These are phyloP conservation scores for Astrephomene gubernaculifera DNA, from an alignment of 139 green algal species.

Conservation along the genomic window DNA sequence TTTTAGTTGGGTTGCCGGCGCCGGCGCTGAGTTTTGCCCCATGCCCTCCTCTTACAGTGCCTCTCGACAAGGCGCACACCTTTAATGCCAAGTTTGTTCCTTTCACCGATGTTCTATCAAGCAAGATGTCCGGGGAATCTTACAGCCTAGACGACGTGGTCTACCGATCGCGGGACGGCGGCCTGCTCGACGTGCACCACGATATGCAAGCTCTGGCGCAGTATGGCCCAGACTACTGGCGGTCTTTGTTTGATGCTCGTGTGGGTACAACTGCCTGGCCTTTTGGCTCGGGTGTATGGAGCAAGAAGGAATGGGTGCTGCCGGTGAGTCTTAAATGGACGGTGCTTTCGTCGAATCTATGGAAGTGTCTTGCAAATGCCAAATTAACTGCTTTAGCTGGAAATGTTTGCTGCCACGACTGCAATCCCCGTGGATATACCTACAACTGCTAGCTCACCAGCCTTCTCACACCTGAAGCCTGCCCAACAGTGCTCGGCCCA, in stretches of 20 bases:
- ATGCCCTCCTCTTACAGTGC: slow-evolving; percentile 21
- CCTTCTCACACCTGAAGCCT: too few species aligned
- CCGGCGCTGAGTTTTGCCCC: neutral
- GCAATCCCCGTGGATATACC: too few species aligned
- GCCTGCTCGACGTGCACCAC: slow-evolving; percentile 96
- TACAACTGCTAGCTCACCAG: too few species aligned
- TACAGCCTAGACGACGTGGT: slow-evolving; percentile 97
- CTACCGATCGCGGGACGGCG: slow-evolving; percentile 87
- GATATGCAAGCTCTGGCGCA: slow-evolving; percentile 92
- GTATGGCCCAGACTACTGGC: slow-evolving; percentile 95
- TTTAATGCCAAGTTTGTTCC: slow-evolving; percentile 96
- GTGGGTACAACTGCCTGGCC: slow-evolving; percentile 95
- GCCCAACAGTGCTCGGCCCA: too few species aligned
- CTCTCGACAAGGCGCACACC: slow-evolving; percentile 43
- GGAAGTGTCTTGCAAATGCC: too few species aligned
- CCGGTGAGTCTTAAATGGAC: slow-evolving; percentile 71
- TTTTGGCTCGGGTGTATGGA: slow-evolving; percentile 98
- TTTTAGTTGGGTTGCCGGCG: neutral
- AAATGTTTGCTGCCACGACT: too few species aligned
- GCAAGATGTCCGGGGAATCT: slow-evolving; percentile 69
- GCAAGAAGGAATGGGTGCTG: slow-evolving; percentile 99
- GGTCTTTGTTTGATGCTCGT: slow-evolving; percentile 92
- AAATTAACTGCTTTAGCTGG: too few species aligned
- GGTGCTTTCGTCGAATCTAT: too few species aligned
- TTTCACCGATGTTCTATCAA: slow-evolving; percentile 78